Base-by-base conservation (phyloP, 1,284 basidiomycete genomes). In the Waitea zeae region DNA sequence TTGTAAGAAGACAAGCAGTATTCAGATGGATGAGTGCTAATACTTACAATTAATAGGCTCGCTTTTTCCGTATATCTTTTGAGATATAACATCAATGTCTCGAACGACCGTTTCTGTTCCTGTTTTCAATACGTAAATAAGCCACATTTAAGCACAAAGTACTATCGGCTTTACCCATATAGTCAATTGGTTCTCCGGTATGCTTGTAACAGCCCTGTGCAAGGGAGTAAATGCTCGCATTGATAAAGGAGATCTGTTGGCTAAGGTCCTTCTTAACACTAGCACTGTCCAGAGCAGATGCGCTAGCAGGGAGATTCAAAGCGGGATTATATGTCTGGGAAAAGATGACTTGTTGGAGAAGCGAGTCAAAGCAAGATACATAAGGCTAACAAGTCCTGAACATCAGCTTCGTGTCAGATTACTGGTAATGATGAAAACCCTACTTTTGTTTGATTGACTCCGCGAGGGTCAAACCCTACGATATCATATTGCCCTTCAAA, bases 381-480 rank as follows among this genome's bases (percentile, higher is more conserved):
- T 36, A 36, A 13, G 35, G 35, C 3, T 9, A 18, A 26, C 22
- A 26, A n/a, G 7, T n/a, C n/a, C 22, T 26, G 22, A 26, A 26
- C n/a, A 26, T 7, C 22, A 26, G 22, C 7, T 26, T 26, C 7
- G n/a, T 7, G n/a, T 26, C 22, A 7, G n/a, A n/a, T 26, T 26
- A 7, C 7, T 26, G n/a, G 22, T 26, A n/a, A 26, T 26, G 7
- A 26, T 26, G 22, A 26, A 26, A 26, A n/a, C n/a, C n/a, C n/a
- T n/a, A n/a, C n/a, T n/a, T n/a, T n/a, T n/a, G 34, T 28, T 17
- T 35, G 22, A 27, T 35, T 35, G 34, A 35, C 24, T 30, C 34
- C 34, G 17, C 34, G 34, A n/a, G 34, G 34, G 26, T 35, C 34
- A 19, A 35, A 35, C 9, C 34, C 34, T 12, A 35, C 17, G 26